Percentiles rank a stretch among this genome's conserved stretches.
Conservation (phyloP, 2,329 filamentous ascomycete species). For the Trichoderma citrinoviride region DNA sequence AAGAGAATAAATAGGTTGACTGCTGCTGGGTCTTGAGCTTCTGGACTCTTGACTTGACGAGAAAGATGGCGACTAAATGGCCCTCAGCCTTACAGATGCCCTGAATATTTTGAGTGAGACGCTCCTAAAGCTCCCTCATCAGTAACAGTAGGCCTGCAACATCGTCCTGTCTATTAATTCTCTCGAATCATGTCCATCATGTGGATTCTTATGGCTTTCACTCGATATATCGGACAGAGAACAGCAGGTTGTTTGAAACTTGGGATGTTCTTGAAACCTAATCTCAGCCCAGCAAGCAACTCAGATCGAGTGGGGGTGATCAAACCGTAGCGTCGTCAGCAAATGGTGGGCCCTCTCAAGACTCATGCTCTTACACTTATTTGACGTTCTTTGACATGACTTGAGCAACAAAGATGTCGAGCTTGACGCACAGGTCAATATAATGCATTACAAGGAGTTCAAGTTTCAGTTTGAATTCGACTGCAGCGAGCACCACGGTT, state of each 20-base stretch:
- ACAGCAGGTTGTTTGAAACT: not conserved
- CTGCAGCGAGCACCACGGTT: too few species aligned
- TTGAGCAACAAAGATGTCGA: not conserved
- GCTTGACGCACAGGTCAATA: too few species aligned
- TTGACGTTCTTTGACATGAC: not conserved
- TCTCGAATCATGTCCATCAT: too few species aligned
- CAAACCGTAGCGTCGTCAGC: not conserved
- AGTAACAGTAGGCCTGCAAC: too few species aligned
- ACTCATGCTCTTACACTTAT: not conserved
- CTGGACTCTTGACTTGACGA: not conserved
- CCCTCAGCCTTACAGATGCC: too few species aligned
- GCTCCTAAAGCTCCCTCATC: too few species aligned
- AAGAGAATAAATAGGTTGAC: not conserved
- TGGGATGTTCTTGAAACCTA: not conserved
- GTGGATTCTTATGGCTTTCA: too few species aligned
- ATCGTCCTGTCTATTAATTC: too few species aligned
- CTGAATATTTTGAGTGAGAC: too few species aligned
- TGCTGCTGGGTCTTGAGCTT: not conserved
- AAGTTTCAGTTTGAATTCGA: too few species aligned
- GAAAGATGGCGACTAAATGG: too few species aligned
- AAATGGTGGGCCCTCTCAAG: not conserved
- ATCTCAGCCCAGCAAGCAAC: not conserved
- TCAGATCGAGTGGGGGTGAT: not conserved
- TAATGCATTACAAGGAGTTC: too few species aligned
- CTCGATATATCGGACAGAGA: not conserved